Evolutionary conservation across 768 basidiomycete genomes (phyloP), one percentile per base, ranked within the genome.

Genomic region (Paxillus rubicundulus): DNA sequence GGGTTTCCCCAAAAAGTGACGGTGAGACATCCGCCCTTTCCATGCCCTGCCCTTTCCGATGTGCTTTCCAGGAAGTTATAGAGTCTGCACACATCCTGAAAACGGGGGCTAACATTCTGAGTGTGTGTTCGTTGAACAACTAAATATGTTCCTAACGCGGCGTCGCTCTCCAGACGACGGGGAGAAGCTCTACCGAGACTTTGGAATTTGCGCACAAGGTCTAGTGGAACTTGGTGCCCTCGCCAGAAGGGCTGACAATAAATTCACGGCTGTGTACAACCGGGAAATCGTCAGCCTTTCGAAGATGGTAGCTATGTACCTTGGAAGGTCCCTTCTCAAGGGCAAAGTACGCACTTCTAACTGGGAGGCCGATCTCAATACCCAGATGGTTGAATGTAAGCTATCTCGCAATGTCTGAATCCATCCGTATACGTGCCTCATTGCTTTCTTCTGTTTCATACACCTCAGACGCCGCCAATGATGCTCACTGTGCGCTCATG

Each of bases 391-490:
- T 24, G 62, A 69, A 53, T 79, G 77, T 77, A 24, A 53, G 60
- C 4, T 24, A 6, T 14, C 17, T 13, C 27, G 12, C 46, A 38
- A n/a, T 2, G 8, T 9, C 33, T 34, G 28, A 38, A 7, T 20
- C n/a, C 24, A 4, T 13, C 17, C 49, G 40, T 45, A 21, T 18
- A 0, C 9, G 14, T 46, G 9, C 21, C 55, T 33, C 33, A 32
- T 40, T 21, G 3, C 9, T 33, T 42, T 37, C 21, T 14, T 45
- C 27, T 21, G 9, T 28, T 13, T 42, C 34, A 30, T 34, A 33
- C 27, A 33, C 9, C 8, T 4, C 39, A 80, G 79, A 81, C 53
- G 79, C 79, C 2, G 79, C 79, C 0, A 81, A 81, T 54, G 79
- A 81, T 51, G 77, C 73, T 39, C 72, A 81, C 52, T 76, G 72